Evolutionary conservation across 2,329 filamentous ascomycete species (phyloP), one percentile per base, ranked within the genome.

Genomic region (Hypoxylon sp.): DNA sequence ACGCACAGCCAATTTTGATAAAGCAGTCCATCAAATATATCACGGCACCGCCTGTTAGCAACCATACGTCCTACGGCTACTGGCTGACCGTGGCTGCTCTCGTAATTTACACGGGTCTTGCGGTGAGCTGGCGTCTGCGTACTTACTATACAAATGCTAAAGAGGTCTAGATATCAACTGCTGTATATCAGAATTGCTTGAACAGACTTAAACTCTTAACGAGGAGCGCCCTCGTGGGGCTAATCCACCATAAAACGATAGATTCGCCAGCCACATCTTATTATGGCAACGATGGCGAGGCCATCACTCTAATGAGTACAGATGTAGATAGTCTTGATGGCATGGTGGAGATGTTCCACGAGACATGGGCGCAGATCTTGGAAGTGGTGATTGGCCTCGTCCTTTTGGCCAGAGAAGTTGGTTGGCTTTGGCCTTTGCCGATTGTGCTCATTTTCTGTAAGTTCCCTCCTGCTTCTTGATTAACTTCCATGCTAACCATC

Each of bases 341-440:
- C 0, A 70, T 75, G 4, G 71, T 68, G 0, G 68, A 72, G 22
- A 78, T 81, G 74, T 56, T 79, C 11, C 79, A 82, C 49, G 79
- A 82, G 34, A 74, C 72, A 0, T 81, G 79, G 78, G 79, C 76
- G 0, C 72, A 79, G 15, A 28, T 75, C 0, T 8, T 81, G 1
- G 80, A 82, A 58, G 74, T 81, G 0, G 32, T 75, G 0, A 67
- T 82, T 41, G 81, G 79, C 2, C 71, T 79, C 1, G 48, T 59
- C 6, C 70, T 82, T 46, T 65, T 83, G 1, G 72, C 75, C 3
- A 58, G 57, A 4, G 62, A 81, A 62, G 75, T 83, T 2, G 77
- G 79, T 8, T 81, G 79, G 78, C 64, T 82, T 3, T 81, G 75
- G 70, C 76, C 75, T 1, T 61, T 81, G 8, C 79, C 79, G 0